Base-by-base conservation (phyloP, 164 flowering plant species). In the Vitis labrusca region DNA sequence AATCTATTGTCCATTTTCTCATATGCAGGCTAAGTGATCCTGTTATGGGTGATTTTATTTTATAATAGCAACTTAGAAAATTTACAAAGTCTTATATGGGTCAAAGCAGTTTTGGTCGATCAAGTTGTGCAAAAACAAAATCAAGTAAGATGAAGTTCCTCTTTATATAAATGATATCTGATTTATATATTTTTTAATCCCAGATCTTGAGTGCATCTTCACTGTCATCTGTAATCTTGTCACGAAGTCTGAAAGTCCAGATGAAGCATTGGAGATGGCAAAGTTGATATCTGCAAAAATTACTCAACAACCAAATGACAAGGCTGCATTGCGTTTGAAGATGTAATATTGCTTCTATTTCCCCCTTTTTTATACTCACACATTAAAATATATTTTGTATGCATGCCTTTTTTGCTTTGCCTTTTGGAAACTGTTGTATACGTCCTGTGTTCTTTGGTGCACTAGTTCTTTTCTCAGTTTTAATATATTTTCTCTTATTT, bases 161-260 rank as follows among this genome's bases (percentile, higher is more conserved):
- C 6, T 64, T 50, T 64, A 9, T 50, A 50, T 64, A 52, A 64
- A 9, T 50, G 10, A 9, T 10, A 37, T 37, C 50, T 63, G 16
- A 32, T 27, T 37, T 69, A 13, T 49, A 16, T 57, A 3, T 59
- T 48, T 67, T 66, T 5, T 59, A 71, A 16, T 5, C 53, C 23
- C 85, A 95, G 98, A 93, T 83, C 81, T 95, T 68, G 99, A 95
- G 78, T 95, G 94, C 69, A 82, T 88, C 67, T 91, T 83, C 73
- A 88, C 91, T 48, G 79, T 95, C 27, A 95, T 91, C 63, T 91
- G 96, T 82, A 88, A 87, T 76, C 91, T 90, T 81, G 99, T 91
- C 59, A 89, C 89, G 47, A 91, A 84, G 80, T 52, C 91, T 70
- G 88, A 85, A 73, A 88, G 78, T 68, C 85, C 76, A 8, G 93